Evolutionary conservation across 139 green algal species (phyloP), one percentile per base, ranked within the genome.

Genomic region (Dunaliella sp.): DNA sequence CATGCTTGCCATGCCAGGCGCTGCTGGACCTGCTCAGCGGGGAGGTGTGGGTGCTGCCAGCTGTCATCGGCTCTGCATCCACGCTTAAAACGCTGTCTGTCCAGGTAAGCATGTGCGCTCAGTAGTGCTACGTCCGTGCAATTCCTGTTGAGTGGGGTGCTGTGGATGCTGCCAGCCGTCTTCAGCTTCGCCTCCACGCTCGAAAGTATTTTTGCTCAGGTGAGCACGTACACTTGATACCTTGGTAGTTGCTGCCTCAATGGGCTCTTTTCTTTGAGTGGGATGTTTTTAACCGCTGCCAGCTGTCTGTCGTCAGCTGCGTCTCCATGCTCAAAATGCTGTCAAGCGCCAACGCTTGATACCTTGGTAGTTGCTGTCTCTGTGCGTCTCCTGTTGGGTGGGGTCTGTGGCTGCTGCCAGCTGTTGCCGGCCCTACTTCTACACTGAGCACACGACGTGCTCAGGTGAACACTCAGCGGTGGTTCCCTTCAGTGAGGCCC

Each of bases 111-210:
- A 38, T 36, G 76, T n/a, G n/a, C n/a, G n/a, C n/a, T n/a, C n/a
- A n/a, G n/a, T n/a, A n/a, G n/a, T n/a, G n/a, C n/a, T n/a, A n/a
- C n/a, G n/a, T n/a, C n/a, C n/a, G 36, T 82, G 3, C 78, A 83
- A 30, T 76, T 76, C 32, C 81, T 87, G 76, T 21, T 87, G 77
- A 35, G 84, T 32, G 88, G 89, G 33, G 65, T 38, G 0, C 83
- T 85, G 80, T 91, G 88, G 88, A 32, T 90, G 26, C 84, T 91
- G 36, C 86, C 88, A 1, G 65, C 82, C 1, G 84, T 88, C 28
- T 73, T 91, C 3, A 86, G 76, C 30, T 80, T 86, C 30, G 86
- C 86, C 0, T 38, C 75, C 2, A 79, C 57, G 3, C 88, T 91
- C 33, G 86, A 88, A 79, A 16, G 65, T 28, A 58, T 91, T 1